Conservation (phyloP, 108 stramenopile species). For the Parietichytrium sp. region DNA sequence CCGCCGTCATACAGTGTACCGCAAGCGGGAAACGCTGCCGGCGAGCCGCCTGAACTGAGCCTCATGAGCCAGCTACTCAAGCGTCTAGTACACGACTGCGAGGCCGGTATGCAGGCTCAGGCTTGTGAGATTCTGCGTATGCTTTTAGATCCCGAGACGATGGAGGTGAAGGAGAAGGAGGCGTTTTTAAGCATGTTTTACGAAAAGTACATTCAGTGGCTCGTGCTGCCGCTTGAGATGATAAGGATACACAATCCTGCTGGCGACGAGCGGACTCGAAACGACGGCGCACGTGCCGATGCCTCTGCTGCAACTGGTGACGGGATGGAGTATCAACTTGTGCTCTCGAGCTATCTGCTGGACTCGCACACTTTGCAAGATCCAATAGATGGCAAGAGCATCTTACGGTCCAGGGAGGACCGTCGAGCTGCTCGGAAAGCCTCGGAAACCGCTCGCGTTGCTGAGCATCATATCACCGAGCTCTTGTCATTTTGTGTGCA, state of each 20-base stretch:
- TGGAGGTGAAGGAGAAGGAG: constrained; percentile 55
- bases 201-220: constrained; percentile 57
- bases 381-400: not conserved
- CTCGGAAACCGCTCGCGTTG: constrained; percentile 15
- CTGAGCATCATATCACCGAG: constrained; percentile 45
- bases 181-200: constrained; percentile 52
- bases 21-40: not conserved
- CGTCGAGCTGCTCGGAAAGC: constrained; percentile 1
- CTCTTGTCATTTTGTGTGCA: constrained; percentile 56
- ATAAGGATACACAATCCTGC: too few relatives aligned
- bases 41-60: not conserved
- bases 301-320: not conserved
- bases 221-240: constrained; percentile 50
- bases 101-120: not conserved
- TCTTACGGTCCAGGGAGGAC: not conserved
- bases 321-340: constrained; percentile 13
- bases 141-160: constrained; percentile 53
- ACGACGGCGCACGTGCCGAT: not conserved
- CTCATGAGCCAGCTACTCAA: not conserved
- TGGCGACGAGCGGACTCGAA: too few relatives aligned
- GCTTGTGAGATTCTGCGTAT: constrained; percentile 45
- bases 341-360: not conserved
- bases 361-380: constrained; percentile 21
- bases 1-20: not conserved
- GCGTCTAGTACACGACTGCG: not conserved